Percentiles rank a stretch among this genome's conserved stretches.
Conservation (phyloP, 1,284 basidiomycete genomes). For the Leccinum glutinopallens region DNA sequence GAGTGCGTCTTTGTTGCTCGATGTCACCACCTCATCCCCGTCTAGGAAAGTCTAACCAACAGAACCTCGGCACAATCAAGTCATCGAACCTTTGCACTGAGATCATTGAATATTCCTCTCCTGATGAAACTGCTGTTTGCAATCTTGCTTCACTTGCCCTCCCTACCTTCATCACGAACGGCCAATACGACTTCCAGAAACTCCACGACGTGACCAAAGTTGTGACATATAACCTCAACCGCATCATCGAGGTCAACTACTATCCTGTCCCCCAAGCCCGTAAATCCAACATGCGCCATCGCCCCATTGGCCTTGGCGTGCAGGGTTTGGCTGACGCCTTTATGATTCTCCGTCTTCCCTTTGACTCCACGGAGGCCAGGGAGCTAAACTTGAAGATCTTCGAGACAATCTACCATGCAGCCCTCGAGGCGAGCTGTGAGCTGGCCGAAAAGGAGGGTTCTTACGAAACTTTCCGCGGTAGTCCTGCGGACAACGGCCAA, state of each 20-base stretch:
- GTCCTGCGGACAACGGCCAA: slow-evolving; percentile 86
- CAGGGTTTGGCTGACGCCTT: slow-evolving; percentile 99
- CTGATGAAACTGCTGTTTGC: slow-evolving; percentile 98
- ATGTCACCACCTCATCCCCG: slow-evolving; percentile 9
- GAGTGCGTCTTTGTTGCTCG: slow-evolving; percentile 30
- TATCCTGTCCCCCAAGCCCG: slow-evolving; percentile 93
- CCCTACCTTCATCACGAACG: slow-evolving; percentile 80
- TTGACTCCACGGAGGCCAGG: slow-evolving; percentile 89
- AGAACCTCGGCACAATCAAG: slow-evolving; percentile 99
- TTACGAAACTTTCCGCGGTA: slow-evolving; percentile 93
- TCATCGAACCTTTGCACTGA: slow-evolving; percentile 99
- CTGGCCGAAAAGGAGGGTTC: slow-evolving; percentile 82
- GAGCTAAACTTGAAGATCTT: slow-evolving; percentile 95
- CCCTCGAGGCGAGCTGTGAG: slow-evolving; percentile 91
- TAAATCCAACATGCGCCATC: slow-evolving; percentile 95
- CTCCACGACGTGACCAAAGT: slow-evolving; percentile 95
- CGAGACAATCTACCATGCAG: slow-evolving; percentile 98
- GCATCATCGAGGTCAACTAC: slow-evolving; percentile 92
- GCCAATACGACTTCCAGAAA: slow-evolving; percentile 90
- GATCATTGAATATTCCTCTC: slow-evolving; percentile 98
- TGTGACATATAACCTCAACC: slow-evolving; percentile 91
- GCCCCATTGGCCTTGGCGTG: slow-evolving; percentile 97
- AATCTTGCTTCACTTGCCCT: slow-evolving; percentile 98
- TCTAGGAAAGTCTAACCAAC: slow-evolving; percentile 93
- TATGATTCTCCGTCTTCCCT: slow-evolving; percentile 96